Percentiles rank a stretch among this genome's conserved stretches.
Conservation (phyloP, 2,329 filamentous ascomycete genomes). For the Monosporascus cannonballus region DNA sequence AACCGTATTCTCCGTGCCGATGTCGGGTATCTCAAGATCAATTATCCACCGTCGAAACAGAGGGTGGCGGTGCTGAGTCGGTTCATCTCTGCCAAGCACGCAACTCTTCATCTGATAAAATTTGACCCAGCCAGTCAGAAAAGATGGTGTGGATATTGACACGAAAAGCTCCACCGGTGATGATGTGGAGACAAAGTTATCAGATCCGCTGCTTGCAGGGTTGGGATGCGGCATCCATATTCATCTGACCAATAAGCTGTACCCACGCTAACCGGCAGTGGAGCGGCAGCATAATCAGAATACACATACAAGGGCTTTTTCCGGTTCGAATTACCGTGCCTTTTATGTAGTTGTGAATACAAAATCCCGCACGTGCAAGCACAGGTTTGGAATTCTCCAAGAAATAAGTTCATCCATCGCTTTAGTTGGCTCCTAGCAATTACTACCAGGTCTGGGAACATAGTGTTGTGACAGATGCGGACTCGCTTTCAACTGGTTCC, state of each 20-base stretch:
- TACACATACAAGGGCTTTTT: neutral
- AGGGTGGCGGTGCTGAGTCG: neutral
- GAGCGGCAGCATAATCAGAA: neutral
- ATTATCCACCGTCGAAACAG: neutral
- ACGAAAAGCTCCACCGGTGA: constrained; percentile 2
- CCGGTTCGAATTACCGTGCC: no score
- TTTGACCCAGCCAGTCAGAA: constrained; percentile 1
- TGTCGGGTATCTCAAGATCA: neutral
- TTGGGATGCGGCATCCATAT: neutral
- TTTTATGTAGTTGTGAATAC: no score
- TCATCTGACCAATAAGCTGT: neutral
- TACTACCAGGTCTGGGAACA: no score
- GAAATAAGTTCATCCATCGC: no score
- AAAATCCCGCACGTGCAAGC: no score
- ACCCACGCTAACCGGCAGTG: neutral
- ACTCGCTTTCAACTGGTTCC: no score
- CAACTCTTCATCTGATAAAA: constrained; percentile 6
- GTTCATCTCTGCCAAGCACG: neutral
- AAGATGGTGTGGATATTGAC: constrained; percentile 2
- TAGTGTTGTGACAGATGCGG: no score
- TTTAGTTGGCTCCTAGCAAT: no score
- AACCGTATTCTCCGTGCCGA: neutral
- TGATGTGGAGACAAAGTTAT: constrained; percentile 17
- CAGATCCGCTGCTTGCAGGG: constrained; percentile 22
- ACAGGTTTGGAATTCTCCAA: no score